phyloP scores from a whole-genome alignment of 2,329 filamentous ascomycete species.

The Thelonectria blattea region DNA sequence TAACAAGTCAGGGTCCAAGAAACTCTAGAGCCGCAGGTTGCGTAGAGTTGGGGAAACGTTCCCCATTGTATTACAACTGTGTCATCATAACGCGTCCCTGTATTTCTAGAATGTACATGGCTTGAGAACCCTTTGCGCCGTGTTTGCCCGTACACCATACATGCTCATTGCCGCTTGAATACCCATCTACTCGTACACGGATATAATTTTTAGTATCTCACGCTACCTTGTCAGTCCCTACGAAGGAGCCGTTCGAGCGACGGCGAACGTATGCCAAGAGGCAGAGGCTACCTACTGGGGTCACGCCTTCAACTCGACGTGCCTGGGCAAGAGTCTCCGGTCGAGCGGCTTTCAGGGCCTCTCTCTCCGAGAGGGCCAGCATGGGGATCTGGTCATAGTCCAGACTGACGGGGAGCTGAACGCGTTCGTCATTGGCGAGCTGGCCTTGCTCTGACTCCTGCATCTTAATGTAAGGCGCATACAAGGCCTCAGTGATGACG shows the following conservation, averaged over 20 bases:
- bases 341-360: constrained; percentile 69
- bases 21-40: constrained; percentile 12
- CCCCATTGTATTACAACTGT: background rate
- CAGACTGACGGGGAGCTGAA: constrained; percentile 74
- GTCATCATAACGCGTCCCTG: constrained; percentile 8
- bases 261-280: constrained; percentile 67
- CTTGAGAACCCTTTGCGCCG: background rate
- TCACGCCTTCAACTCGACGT: constrained; percentile 81
- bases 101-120: constrained; percentile 11
- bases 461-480: constrained; percentile 82
- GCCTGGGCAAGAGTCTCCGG: constrained; percentile 92
- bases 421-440: constrained; percentile 77
- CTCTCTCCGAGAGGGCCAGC: constrained; percentile 79
- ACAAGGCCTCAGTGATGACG: constrained; percentile 81
- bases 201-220: background rate
- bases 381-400: constrained; percentile 78
- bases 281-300: constrained; percentile 63
- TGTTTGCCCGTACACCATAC: constrained; percentile 1
- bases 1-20: constrained; percentile 37
- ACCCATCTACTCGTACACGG: constrained; percentile 9
- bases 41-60: background rate
- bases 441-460: constrained; percentile 71
- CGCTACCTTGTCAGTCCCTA: background rate
- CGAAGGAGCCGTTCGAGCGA: constrained; percentile 10
- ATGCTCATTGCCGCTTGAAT: background rate